Evolutionary conservation across 768 basidiomycete genomes (phyloP).

Genomic region (Rhizopogon vesiculosus): DNA sequence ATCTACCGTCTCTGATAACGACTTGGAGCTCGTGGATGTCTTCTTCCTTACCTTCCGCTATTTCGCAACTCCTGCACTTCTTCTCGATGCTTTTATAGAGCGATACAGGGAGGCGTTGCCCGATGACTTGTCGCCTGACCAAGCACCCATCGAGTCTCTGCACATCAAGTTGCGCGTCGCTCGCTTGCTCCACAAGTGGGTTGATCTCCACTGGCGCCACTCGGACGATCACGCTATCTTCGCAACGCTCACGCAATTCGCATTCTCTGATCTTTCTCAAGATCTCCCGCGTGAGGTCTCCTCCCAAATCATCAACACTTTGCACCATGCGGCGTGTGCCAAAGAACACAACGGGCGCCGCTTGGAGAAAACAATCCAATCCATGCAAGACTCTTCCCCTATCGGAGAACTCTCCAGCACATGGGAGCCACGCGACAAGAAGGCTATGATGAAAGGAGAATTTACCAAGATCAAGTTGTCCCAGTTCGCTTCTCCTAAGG

Average conservation of each 20-base stretch:
- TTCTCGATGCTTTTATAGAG: slow-evolving; percentile 38
- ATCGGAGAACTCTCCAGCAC: slow-evolving; percentile 13
- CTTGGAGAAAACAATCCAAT: slow-evolving; percentile 19
- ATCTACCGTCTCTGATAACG: slow-evolving; percentile 31
- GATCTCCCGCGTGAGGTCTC: slow-evolving; percentile 27
- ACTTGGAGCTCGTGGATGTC: slow-evolving; percentile 41
- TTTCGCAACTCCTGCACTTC: slow-evolving; percentile 48
- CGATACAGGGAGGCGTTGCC: slow-evolving; percentile 42
- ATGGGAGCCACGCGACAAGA: slow-evolving; percentile 23
- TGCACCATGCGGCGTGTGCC: slow-evolving; percentile 21
- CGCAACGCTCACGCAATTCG: slow-evolving; percentile 23
- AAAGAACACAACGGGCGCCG: slow-evolving; percentile 22
- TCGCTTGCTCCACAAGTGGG: slow-evolving; percentile 62
- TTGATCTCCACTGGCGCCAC: slow-evolving; percentile 64
- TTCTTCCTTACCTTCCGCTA: slow-evolving; percentile 74
- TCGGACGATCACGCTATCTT: slow-evolving; percentile 41
- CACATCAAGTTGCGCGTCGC: slow-evolving; percentile 56
- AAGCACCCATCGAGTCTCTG: slow-evolving; percentile 38
- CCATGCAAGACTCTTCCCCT: slow-evolving; percentile 15
- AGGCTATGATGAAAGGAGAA: slow-evolving; percentile 23
- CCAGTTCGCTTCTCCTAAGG: slow-evolving; percentile 30
- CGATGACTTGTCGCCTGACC: slow-evolving; percentile 16
- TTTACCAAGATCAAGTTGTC: slow-evolving; percentile 25
- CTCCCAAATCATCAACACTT: slow-evolving; percentile 21
- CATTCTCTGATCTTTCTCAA: slow-evolving; percentile 23